Conservation (phyloP, 2,329 filamentous ascomycete species). For the Colletotrichum sp. region DNA sequence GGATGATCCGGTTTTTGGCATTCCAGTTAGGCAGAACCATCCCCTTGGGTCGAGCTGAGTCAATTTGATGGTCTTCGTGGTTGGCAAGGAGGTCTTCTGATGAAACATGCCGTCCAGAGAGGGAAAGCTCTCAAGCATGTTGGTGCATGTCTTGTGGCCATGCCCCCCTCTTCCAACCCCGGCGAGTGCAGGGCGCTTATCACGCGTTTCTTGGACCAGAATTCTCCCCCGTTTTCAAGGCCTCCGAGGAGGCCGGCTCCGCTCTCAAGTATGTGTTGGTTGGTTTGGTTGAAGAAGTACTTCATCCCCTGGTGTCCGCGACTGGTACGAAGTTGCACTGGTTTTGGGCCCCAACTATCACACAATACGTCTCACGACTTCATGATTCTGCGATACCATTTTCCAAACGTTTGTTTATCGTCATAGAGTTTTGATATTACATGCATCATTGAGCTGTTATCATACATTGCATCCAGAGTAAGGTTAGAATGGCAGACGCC, state of each 20-base stretch:
- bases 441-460: background rate
- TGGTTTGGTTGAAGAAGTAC: background rate
- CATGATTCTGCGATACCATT: background rate
- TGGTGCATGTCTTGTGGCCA: background rate
- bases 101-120: background rate
- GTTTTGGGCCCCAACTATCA: background rate
- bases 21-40: background rate
- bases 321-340: background rate
- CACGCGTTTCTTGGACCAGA: background rate
- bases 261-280: background rate
- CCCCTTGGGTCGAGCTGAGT: background rate
- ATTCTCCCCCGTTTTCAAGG: background rate
- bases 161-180: background rate
- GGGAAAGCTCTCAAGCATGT: background rate
- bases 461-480: background rate
- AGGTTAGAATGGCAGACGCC: background rate
- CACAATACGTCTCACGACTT: background rate
- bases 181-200: background rate
- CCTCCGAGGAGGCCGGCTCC: background rate
- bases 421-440: background rate
- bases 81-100: background rate
- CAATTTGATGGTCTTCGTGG: background rate
- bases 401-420: background rate
- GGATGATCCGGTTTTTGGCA: background rate
- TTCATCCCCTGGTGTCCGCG: background rate